A percentile compares a stretch with the other conserved stretches of the same genome.
Conservation (phyloP, 768 basidiomycete species). For the Russula abietina region DNA sequence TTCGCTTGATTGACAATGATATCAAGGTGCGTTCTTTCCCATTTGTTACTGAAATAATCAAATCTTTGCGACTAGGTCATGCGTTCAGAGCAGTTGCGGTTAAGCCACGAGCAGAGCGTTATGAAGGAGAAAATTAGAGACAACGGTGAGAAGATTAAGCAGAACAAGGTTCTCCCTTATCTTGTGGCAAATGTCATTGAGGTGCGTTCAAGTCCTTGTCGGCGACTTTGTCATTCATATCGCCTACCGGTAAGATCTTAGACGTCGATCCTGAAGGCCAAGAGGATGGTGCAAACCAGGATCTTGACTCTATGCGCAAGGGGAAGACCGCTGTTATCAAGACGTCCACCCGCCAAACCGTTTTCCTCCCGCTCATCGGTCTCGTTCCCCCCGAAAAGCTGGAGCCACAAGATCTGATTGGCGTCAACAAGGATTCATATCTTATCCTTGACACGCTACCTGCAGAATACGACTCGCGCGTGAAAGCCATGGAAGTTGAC, state of each 20-base stretch:
- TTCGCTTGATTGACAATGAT: constrained; percentile 93
- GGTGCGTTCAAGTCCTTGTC: constrained; percentile 41
- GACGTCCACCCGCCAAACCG: constrained; percentile 96
- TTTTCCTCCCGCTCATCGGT: constrained; percentile 96
- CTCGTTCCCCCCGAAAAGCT: constrained; percentile 91
- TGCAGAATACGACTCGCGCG: constrained; percentile 94
- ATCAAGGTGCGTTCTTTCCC: constrained; percentile 58
- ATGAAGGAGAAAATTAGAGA: constrained; percentile 99
- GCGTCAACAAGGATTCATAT: constrained; percentile 99
- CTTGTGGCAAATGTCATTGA: constrained; percentile 97
- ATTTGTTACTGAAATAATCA: neutral
- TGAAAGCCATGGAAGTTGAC: constrained; percentile 99
- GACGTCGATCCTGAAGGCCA: constrained; percentile 91
- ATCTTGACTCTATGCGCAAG: constrained; percentile 92
- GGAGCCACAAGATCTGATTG: constrained; percentile 89
- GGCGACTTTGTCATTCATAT: neutral
- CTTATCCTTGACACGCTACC: constrained; percentile 93
- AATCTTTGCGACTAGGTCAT: constrained; percentile 63
- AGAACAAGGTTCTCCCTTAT: constrained; percentile 98
- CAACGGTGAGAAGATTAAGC: constrained; percentile 97
- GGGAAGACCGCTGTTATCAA: constrained; percentile 99
- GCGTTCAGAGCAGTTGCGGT: constrained; percentile 86
- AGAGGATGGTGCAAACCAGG: constrained; percentile 93
- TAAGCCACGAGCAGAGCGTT: constrained; percentile 89
- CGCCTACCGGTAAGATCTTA: constrained; percentile 55